phyloP scores from a whole-genome alignment of 345 rosid genomes.

The Moringa oleifera region DNA sequence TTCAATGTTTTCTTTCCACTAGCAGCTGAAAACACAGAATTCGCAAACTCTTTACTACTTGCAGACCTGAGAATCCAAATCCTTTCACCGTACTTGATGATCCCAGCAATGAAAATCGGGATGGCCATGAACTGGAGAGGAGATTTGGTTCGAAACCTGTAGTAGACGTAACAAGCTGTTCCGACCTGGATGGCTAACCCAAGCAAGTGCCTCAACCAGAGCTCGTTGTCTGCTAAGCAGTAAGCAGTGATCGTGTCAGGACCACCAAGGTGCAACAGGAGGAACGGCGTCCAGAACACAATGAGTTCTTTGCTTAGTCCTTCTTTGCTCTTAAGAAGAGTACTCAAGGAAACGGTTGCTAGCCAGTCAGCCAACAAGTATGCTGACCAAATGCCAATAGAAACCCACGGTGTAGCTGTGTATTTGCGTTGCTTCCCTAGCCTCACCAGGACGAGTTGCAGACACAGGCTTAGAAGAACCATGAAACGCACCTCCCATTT shows the following conservation, averaged over 20 bases:
- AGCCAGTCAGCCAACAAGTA: slow-evolving; percentile 15
- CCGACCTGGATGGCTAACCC: slow-evolving; percentile 18
- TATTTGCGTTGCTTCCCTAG: slow-evolving; percentile 1
- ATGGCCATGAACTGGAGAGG: slow-evolving; percentile 15
- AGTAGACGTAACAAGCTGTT: slow-evolving; percentile 28
- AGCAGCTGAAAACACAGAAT: slow-evolving; percentile 25
- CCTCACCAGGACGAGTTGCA: slow-evolving; percentile 8
- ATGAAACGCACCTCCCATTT: slow-evolving; percentile 13
- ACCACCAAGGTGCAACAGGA: slow-evolving; percentile 36
- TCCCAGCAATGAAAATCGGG: slow-evolving; percentile 30
- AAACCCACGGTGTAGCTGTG: neutral
- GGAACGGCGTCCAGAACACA: slow-evolving; percentile 34
- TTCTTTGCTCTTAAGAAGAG: neutral
- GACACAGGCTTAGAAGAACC: slow-evolving; percentile 10
- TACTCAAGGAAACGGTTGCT: slow-evolving; percentile 5
- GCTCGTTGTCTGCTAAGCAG: slow-evolving; percentile 28
- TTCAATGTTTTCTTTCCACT: slow-evolving; percentile 23
- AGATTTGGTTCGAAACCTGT: slow-evolving; percentile 20
- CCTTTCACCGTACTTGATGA: slow-evolving; percentile 40
- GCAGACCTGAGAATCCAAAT: slow-evolving; percentile 34
- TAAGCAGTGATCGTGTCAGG: slow-evolving; percentile 35
- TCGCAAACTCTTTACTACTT: slow-evolving; percentile 25
- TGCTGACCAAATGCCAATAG: slow-evolving; percentile 8
- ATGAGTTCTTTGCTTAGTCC: neutral
- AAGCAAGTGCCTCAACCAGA: slow-evolving; percentile 27